These are phyloP conservation scores for Cladosporium sp. DNA, from an alignment of 2,329 filamentous ascomycete genomes.

Conservation along the genomic window DNA sequence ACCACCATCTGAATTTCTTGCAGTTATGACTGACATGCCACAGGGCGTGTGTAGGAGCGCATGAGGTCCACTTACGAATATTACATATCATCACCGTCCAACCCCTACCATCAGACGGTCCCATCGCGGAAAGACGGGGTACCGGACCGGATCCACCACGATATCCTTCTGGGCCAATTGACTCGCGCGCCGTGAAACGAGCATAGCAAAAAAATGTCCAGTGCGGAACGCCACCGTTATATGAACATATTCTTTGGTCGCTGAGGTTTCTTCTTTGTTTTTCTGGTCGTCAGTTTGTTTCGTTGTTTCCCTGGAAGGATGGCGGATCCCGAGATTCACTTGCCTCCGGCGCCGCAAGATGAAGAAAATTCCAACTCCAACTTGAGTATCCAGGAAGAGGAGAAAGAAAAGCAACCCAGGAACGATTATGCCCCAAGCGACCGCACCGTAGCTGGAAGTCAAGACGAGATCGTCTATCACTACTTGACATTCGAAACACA, in stretches of 20 bases:
- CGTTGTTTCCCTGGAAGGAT: constrained; percentile 22
- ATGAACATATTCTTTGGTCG: not conserved
- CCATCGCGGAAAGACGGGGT: constrained; percentile 7
- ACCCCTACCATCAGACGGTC: no score
- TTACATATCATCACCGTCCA: not conserved
- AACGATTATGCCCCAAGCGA: constrained; percentile 18
- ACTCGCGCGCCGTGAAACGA: constrained; percentile 9
- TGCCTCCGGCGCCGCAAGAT: constrained; percentile 24
- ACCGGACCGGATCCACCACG: constrained; percentile 11
- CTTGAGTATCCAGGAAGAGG: constrained; percentile 16
- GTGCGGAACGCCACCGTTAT: not conserved
- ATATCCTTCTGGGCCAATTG: constrained; percentile 3
- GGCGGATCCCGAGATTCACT: constrained; percentile 35
- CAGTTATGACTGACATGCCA: not conserved
- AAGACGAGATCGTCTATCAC: constrained; percentile 46
- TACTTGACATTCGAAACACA: constrained; percentile 61
- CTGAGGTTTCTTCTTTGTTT: not conserved
- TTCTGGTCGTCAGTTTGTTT: no score
- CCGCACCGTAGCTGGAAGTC: constrained; percentile 6
- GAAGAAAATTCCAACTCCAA: constrained; percentile 15
- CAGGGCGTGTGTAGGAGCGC: not conserved
- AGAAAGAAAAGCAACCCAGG: constrained; percentile 24
- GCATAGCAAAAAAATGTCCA: constrained; percentile 12
- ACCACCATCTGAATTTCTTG: no score
- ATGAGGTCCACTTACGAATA: not conserved